phyloP scores from a whole-genome alignment of 192 early-diverging fungal genomes.

The Ambispora gerdemannii region DNA sequence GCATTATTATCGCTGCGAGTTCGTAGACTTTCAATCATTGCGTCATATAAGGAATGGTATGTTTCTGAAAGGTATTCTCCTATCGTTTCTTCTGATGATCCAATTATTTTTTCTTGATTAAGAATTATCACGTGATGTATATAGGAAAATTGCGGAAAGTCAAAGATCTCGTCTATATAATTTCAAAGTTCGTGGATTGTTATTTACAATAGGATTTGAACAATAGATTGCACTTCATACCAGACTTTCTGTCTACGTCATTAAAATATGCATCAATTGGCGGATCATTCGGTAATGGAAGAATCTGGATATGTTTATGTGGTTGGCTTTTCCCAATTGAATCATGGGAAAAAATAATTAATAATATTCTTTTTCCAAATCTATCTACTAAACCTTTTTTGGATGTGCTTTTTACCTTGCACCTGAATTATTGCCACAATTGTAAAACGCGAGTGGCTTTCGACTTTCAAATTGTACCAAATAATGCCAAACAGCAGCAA shows the following conservation, averaged over 20 bases:
- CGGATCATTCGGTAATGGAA: conserved; percentile 40
- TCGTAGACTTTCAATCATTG: conserved; percentile 46
- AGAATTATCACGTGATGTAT: conserved; percentile 32
- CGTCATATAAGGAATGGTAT: conserved; percentile 49
- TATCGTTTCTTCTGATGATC: conserved; percentile 23
- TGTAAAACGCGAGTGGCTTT: conserved; percentile 49
- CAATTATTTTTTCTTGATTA: conserved; percentile 36
- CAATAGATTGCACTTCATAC: conserved; percentile 24
- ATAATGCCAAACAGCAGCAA: conserved; percentile 41
- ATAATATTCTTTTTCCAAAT: neutral
- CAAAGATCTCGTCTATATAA: conserved; percentile 41
- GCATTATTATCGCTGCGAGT: neutral
- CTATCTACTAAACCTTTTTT: neutral
- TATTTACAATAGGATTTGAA: neutral
- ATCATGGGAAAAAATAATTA: neutral
- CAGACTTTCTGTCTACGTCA: conserved; percentile 36
- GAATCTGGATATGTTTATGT: conserved; percentile 60
- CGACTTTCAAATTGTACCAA: conserved; percentile 33
- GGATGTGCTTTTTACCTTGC: conserved; percentile 40
- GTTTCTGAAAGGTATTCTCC: conserved; percentile 46
- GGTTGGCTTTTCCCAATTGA: conserved; percentile 40
- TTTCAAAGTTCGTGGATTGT: neutral
- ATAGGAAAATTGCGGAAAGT: conserved; percentile 7
- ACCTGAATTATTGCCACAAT: conserved; percentile 55
- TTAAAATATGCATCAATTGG: conserved; percentile 46